Evolutionary conservation across 225 moss, liverwort and hornwort species (phyloP), one percentile per base, ranked within the genome.

Genomic region (Asterella californica): DNA sequence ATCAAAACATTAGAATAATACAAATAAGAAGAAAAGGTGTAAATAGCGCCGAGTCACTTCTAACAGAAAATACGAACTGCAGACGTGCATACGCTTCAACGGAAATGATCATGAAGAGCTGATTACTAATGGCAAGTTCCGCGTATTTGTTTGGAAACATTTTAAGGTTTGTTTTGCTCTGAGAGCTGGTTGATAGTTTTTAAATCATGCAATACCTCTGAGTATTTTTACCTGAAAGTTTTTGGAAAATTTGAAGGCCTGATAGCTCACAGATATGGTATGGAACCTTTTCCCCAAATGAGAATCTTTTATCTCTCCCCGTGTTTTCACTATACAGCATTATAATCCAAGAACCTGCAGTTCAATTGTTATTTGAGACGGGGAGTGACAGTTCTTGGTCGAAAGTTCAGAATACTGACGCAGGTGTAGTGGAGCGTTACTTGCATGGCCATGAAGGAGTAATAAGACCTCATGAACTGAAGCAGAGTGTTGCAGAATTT

Each of bases 51-150:
- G 42, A 7, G 42, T 42, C 42, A 42, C 42, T 42, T 3, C 42
- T 42, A 12, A 42, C 50, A 47, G 7, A 29, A 29, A 2, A 2
- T 29, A 27, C 33, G 19, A 59, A 76, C 61, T 66, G 46, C 83
- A 90, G 90, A 88, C 77, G 29, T 90, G 90, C 50, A 75, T 83
- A 46, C 84, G 88, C 6, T 88, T 90, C 71, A 88, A 88, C 72
- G 76, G 48, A 33, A 55, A 45, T 36, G 81, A 90, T 64, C 75
- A 79, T 29, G 81, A 82, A 32, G 88, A 90, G 84, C 45, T 90
- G 25, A 81, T 90, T 65, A 86, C 90, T 48, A 90, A 88, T 75
- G 88, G 90, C 72, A 83, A 81, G 78, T 37, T 57, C 50, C 86
- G 76, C 18, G 84, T 86, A 17, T 88, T 86, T 50, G 86, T 88